phyloP scores from a whole-genome alignment of 139 green algal genomes.

The Prasinococcaceae sp. region DNA sequence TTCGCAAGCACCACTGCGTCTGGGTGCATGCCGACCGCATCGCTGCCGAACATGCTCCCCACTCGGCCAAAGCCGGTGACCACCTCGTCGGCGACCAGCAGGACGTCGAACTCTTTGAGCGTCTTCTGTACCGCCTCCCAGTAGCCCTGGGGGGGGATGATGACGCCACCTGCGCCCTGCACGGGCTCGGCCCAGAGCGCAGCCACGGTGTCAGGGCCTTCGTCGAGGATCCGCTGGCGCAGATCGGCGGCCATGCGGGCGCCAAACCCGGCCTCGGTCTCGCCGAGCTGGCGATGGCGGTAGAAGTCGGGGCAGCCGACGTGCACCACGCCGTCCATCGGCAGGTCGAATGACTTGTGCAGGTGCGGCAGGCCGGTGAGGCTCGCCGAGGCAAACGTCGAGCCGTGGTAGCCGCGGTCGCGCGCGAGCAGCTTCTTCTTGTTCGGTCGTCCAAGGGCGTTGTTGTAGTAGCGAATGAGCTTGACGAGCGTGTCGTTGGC shows the following conservation, averaged over 20 bases:
- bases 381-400: constrained; percentile 22
- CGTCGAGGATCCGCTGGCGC: constrained; percentile 19
- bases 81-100: constrained; percentile 28
- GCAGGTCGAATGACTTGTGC: too few relatives aligned
- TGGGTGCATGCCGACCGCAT: constrained; percentile 23
- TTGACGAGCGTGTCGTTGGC: constrained; percentile 33
- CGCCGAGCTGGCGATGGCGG: too few relatives aligned
- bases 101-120: constrained; percentile 28
- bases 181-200: constrained; percentile 29
- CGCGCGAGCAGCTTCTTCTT: constrained; percentile 36
- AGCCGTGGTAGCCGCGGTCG: constrained; percentile 18
- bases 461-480: constrained; percentile 35
- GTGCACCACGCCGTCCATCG: too few relatives aligned
- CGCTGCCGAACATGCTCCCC: constrained; percentile 20
- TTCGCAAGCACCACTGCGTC: constrained; percentile 25
- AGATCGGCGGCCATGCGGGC: constrained; percentile 20
- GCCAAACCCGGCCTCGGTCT: constrained; percentile 24
- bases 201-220: constrained; percentile 22
- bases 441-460: constrained; percentile 21
- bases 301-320: too few relatives aligned
- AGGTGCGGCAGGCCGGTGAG: constrained; percentile 20
- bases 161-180: constrained; percentile 29
- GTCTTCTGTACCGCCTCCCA: constrained; percentile 21
- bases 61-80: constrained; percentile 24
- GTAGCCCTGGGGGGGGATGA: constrained; percentile 20